Conservation (phyloP, 352 stramenopile genomes). For the Globisporangium alternatum region DNA sequence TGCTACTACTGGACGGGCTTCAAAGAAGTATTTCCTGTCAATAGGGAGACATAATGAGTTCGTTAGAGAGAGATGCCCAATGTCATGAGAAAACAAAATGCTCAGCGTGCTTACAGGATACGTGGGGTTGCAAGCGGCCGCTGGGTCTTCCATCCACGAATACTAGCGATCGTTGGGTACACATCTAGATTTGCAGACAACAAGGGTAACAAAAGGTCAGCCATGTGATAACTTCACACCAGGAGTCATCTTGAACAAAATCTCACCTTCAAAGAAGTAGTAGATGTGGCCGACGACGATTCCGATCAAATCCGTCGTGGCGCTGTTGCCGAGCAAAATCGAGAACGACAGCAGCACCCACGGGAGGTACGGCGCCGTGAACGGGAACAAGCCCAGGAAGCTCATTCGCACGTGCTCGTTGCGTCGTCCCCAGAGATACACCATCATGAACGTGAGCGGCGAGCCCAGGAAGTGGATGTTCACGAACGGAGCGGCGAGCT, state of each 20-base stretch:
- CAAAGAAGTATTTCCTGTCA: conserved; percentile 59
- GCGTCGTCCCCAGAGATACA: conserved; percentile 97
- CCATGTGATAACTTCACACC: background rate
- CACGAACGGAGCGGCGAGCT: conserved; percentile 95
- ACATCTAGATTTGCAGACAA: conserved; percentile 78
- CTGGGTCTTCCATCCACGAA: conserved; percentile 93
- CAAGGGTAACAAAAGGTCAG: background rate
- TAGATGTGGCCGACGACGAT: conserved; percentile 99
- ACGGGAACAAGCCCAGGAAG: conserved; percentile 97
- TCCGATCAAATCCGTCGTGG: conserved; percentile 98
- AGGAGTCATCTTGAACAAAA: background rate
- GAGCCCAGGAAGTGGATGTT: conserved; percentile 97
- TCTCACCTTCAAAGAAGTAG: conserved; percentile 96
- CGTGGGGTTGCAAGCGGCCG: conserved; percentile 90
- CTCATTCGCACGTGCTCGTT: conserved; percentile 97
- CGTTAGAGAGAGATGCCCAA: background rate
- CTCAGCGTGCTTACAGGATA: conserved; percentile 64
- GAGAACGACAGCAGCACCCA: conserved; percentile 98
- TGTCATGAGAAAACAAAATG: conserved; percentile 19
- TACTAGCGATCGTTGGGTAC: conserved; percentile 95
- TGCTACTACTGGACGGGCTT: conserved; percentile 42
- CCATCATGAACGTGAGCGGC: conserved; percentile 99
- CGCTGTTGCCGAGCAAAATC: conserved; percentile 92
- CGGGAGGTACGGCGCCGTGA: conserved; percentile 97
- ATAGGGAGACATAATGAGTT: background rate